Evolutionary conservation across 805 yeast species (phyloP), one percentile per base, ranked within the genome.

Genomic region (Sugiyamaella chiloensis): DNA sequence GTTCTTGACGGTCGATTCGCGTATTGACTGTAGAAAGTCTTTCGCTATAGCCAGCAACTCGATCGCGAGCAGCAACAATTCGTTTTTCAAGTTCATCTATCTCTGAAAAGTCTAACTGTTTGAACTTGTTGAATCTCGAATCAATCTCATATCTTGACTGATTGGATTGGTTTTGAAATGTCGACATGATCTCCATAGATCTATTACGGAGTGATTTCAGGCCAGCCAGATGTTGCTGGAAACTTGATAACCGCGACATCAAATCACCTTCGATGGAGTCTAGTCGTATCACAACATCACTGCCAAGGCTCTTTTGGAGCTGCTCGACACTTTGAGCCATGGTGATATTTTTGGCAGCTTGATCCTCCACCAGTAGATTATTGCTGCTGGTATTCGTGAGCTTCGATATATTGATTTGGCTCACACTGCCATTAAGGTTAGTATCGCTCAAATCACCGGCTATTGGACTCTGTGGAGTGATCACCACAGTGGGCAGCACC

Each of bases 71-170:
- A 9, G 44, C 42, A 4, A 41, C 39, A 3, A 65, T 52, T 5
- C 64, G 54, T 4, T 37, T 41, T 24, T 60, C 60, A 34, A 65
- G 54, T 1, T 40, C 40, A 4, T 56, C 57, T 16, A 60, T 47
- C 5, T 37, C 49, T 8, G 46, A 48, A 11, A 57, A 51, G 14
- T 59, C 61, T 11, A 50, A 52, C 29, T 52, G 47, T n/a, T 50
- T 46, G 29, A 65, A 51, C 20, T 47, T 47, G n/a, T 24, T 48
- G 27, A 61, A 47, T n/a, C 59, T 56, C 3, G 35, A 40, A 14
- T 58, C 60, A 29, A 61, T 44, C 5, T 54, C 54, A 6, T n/a
- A 24, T 16, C 47, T 44, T 1, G 64, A 40, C 5, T 46, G n/a
- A 2, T 14, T 27, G 4, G 59, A 55, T 24, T 57, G 56, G 14